Base-by-base conservation (phyloP, 805 yeast species). In the Sugiyamaella smithiae region DNA sequence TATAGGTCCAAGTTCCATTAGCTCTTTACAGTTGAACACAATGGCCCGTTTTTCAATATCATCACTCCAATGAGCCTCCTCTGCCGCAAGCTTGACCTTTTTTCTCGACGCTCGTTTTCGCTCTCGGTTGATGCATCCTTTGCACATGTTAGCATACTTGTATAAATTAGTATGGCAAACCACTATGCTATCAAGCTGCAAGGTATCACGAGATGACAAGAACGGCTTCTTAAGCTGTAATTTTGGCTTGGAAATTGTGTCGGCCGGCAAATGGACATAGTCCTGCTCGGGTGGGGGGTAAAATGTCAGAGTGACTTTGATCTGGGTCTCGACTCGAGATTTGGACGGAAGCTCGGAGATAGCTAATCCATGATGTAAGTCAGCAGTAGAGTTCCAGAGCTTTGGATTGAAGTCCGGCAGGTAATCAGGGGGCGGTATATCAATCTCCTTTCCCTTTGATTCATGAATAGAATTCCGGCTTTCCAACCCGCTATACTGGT, bases 251-350 rank as follows among this genome's bases (percentile, higher is more conserved):
- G 96, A 83, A 43, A 91, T 85, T 29, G 95, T 80, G 64, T 89
- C 95, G 48, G 88, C 77, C 5, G 98, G 96, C 41, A 93, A 68
- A 63, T 88, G 93, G 28, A 93, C 68, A 44, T 87, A 68, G 44
- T 76, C 73, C 58, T 88, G 85, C 4, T 79, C 75, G 0, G 96
- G 95, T 0, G 91, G 80, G 1, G 97, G 96, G 25, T 81, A 75
- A 38, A 91, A 70, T 6, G 75, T 64, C 17, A 91, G 67, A 38
- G 76, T 75, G 37, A 95, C 70, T 65, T 88, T 90, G 63, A 93
- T 88, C 68, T 93, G 99, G 12, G 97, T 91, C 67, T 91, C 99
- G 5, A 91, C 99, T 56, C 99, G 78, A 9, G 97, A 88, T 57
- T 81, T 82, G 4, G 78, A 69, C 1, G 97, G 97, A 40, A 91